Percentiles rank a stretch among this genome's conserved stretches.
Conservation (phyloP, 805 yeast genomes). For the Barnettozyma pratensis region DNA sequence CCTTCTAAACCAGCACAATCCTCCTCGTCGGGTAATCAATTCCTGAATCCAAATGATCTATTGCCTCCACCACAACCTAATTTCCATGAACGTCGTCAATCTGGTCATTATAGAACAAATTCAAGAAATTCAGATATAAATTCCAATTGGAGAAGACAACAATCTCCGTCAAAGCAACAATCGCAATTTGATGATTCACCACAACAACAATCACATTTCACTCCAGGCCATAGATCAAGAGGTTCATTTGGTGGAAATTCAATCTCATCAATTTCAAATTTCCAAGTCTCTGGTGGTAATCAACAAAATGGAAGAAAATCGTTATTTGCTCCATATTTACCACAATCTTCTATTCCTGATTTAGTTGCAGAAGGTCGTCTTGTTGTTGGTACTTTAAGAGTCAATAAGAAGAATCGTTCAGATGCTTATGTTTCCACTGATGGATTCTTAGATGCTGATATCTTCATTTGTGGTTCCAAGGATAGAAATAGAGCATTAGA, state of each 20-base stretch:
- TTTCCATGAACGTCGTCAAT: slow-evolving; percentile 35
- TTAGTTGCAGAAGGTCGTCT: slow-evolving; percentile 84
- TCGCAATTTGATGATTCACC: slow-evolving; percentile 26
- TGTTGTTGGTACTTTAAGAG: slow-evolving; percentile 89
- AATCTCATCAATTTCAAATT: slow-evolving; percentile 27
- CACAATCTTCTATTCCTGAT: slow-evolving; percentile 89
- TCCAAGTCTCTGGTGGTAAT: slow-evolving; percentile 19
- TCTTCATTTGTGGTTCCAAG: slow-evolving; percentile 95
- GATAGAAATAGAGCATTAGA: slow-evolving; percentile 97
- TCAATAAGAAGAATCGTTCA: slow-evolving; percentile 91
- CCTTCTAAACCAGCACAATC: slow-evolving; percentile 65
- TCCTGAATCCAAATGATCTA: slow-evolving; percentile 23
- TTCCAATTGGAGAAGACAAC: slow-evolving; percentile 56
- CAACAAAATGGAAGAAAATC: slow-evolving; percentile 52
- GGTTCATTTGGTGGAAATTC: slow-evolving; percentile 67
- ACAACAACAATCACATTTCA: slow-evolving; percentile 34
- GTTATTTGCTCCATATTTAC: slow-evolving; percentile 91
- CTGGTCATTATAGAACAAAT: slow-evolving; percentile 35
- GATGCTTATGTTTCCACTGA: slow-evolving; percentile 99
- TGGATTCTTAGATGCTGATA: slow-evolving; percentile 92
- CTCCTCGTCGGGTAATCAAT: slow-evolving; percentile 7
- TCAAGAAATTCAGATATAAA: slow-evolving; percentile 34
- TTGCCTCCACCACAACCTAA: slow-evolving; percentile 20
- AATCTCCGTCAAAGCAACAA: slow-evolving; percentile 30
- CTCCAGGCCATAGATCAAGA: slow-evolving; percentile 77